A percentile compares a stretch with the other conserved stretches of the same genome.
Conservation (phyloP, 2,329 filamentous ascomycete species). For the Cordyceps fumosorosea region DNA sequence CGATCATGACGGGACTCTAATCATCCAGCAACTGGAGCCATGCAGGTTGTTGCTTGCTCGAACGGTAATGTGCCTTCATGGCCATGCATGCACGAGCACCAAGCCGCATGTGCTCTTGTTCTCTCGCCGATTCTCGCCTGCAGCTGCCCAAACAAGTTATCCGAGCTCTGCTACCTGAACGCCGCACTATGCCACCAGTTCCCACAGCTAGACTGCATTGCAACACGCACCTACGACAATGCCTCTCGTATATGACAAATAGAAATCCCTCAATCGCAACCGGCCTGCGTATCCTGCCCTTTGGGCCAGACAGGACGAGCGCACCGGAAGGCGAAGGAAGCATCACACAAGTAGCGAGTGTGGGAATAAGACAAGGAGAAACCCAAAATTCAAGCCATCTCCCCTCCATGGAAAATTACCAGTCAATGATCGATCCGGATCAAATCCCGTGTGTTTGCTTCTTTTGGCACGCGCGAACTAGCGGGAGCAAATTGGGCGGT, state of each 20-base stretch:
- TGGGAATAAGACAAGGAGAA: not conserved
- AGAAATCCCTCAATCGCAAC: not conserved
- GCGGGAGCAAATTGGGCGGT: not conserved
- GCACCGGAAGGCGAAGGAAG: too few species aligned
- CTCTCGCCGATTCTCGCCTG: not conserved
- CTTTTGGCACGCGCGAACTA: not conserved
- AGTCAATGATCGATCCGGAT: conserved; percentile 4
- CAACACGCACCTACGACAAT: not conserved
- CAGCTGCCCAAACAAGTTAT: conserved; percentile 4
- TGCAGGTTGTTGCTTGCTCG: not conserved
- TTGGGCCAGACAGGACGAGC: too few species aligned
- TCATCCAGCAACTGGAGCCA: not conserved
- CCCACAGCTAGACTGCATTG: not conserved
- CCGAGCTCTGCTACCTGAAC: not conserved
- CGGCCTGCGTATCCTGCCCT: not conserved
- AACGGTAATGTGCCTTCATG: not conserved
- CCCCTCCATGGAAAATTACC: not conserved
- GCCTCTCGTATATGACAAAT: not conserved
- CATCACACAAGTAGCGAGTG: not conserved
- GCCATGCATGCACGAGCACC: not conserved
- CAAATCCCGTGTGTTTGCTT: not conserved
- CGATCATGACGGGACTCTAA: too few species aligned
- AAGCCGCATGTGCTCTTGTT: not conserved
- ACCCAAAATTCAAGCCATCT: not conserved
- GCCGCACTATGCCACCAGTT: not conserved